Evolutionary conservation across 2,329 filamentous ascomycete species (phyloP), one percentile per base, ranked within the genome.

Genomic region (Colletotrichum euphorbiae): DNA sequence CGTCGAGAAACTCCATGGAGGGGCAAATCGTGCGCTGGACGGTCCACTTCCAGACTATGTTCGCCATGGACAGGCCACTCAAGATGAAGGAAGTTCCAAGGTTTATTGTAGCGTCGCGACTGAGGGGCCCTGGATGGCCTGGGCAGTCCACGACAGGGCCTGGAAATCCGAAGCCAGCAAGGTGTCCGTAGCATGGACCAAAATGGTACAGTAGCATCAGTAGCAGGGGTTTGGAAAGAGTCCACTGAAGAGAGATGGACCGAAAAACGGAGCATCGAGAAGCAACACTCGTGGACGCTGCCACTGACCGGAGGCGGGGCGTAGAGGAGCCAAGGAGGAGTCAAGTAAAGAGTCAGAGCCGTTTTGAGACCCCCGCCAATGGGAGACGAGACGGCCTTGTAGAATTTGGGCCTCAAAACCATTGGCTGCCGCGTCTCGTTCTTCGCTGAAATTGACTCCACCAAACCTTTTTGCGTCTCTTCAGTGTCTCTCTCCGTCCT

Each of bases 241-340:
- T 31, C 65, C 65, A 59, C 65, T 48, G 61, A 65, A 68, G 54
- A 68, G 65, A 65, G 19, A 58, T 54, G 54, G 61, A 45, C 61
- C 65, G 65, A 65, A 65, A 51, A 60, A 65, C 65, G 61, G 65
- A 64, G 61, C 61, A 50, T 19, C n/a, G n/a, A 24, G n/a, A 31
- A n/a, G 24, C 24, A n/a, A n/a, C n/a, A n/a, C n/a, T n/a, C n/a
- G n/a, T n/a, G n/a, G 24, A 24, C 24, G 24, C 24, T 5, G 24
- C 24, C 4, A 24, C 24, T 38, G 45, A 51, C 60, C 54, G 61
- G 61, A 68, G 65, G 65, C 61, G 65, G 65, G 65, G 65, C 54
- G 61, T 61, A 65, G 61, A 65, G 65, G 54, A 54, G 6, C 28
- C 28, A 28, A 28, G 28, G 28, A 28, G 28, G 28, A 28, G 28